Evolutionary conservation across 805 yeast genomes (phyloP).

Genomic region (Kurtzmaniella cleridarum): DNA sequence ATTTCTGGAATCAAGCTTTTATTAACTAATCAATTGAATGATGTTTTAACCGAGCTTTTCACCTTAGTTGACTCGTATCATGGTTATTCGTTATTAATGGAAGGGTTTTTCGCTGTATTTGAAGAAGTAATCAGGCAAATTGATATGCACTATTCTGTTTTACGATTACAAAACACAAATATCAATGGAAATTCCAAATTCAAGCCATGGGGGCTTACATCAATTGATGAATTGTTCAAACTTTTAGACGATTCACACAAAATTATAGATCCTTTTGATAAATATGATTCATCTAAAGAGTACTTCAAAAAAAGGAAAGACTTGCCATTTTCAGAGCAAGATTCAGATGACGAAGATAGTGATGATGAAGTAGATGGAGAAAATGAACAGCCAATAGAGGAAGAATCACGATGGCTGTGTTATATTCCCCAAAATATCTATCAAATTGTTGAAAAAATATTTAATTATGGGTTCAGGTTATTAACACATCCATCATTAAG

Average conservation of each 20-base stretch:
- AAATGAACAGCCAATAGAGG: conserved; percentile 9
- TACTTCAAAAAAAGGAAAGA: conserved; percentile 32
- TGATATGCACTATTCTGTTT: conserved; percentile 25
- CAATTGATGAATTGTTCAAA: conserved; percentile 37
- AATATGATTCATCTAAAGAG: conserved; percentile 32
- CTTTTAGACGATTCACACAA: conserved; percentile 35
- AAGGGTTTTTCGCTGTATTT: conserved; percentile 70
- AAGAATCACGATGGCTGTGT: conserved; percentile 50
- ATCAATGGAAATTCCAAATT: conserved; percentile 14
- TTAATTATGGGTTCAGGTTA: conserved; percentile 63
- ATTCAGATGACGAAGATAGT: conserved; percentile 21
- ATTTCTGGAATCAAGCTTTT: conserved; percentile 66
- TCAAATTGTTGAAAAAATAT: conserved; percentile 51
- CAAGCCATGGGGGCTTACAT: conserved; percentile 59
- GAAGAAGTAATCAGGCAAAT: conserved; percentile 52
- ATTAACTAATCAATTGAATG: conserved; percentile 53
- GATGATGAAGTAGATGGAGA: conserved; percentile 16
- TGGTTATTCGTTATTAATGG: conserved; percentile 68
- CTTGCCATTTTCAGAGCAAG: conserved; percentile 24
- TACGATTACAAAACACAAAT: neutral
- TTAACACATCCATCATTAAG: conserved; percentile 61
- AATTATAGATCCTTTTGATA: conserved; percentile 20
- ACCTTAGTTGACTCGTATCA: conserved; percentile 78
- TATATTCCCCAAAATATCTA: conserved; percentile 62
- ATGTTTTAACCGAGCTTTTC: conserved; percentile 70